A percentile compares a stretch with the other conserved stretches of the same genome.
Evolutionary conservation across 352 stramenopile genomes (phyloP).

Genomic region (Pseudoperonospora humuli): DNA sequence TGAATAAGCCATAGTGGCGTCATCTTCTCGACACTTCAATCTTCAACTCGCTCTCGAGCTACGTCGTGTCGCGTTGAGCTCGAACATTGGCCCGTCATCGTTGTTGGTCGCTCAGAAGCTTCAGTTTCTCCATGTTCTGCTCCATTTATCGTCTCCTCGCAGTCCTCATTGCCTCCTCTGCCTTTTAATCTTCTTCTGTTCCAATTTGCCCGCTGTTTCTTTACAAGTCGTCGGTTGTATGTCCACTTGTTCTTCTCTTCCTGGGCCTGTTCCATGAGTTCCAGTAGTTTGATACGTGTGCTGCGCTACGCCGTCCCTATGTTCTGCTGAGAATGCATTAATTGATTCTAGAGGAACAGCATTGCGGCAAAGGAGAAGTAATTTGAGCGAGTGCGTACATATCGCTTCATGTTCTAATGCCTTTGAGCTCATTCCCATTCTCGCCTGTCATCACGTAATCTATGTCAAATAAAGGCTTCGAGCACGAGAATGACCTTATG

Average conservation of each 20-base stretch:
- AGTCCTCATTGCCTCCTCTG: slow-evolving; percentile 19
- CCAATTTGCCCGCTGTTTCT: slow-evolving; percentile 28
- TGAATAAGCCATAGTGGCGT: no score
- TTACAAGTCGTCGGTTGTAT: slow-evolving; percentile 27
- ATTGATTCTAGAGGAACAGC: no score
- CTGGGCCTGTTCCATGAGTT: slow-evolving; percentile 47
- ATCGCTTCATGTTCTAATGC: no score
- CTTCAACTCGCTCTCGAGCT: slow-evolving; percentile 16
- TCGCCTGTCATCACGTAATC: no score
- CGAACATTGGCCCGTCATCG: slow-evolving; percentile 30
- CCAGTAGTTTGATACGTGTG: slow-evolving; percentile 41
- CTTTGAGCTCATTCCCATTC: no score
- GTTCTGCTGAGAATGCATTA: no score
- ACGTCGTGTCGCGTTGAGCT: slow-evolving; percentile 28
- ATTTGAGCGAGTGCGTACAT: no score
- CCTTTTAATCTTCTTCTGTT: slow-evolving; percentile 19
- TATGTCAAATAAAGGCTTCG: no score
- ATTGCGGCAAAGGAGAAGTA: slow-evolving; percentile 43
- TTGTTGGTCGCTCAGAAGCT: slow-evolving; percentile 34
- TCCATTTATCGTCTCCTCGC: slow-evolving; percentile 31
- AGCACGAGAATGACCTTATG: no score
- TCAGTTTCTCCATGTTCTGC: slow-evolving; percentile 37
- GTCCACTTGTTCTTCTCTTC: slow-evolving; percentile 50
- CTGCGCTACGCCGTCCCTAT: slow-evolving; percentile 57
- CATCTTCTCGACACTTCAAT: slow-evolving; percentile 15